Evolutionary conservation across 208 protist species (phyloP).

Genomic region (Leishmania aethiopica): DNA sequence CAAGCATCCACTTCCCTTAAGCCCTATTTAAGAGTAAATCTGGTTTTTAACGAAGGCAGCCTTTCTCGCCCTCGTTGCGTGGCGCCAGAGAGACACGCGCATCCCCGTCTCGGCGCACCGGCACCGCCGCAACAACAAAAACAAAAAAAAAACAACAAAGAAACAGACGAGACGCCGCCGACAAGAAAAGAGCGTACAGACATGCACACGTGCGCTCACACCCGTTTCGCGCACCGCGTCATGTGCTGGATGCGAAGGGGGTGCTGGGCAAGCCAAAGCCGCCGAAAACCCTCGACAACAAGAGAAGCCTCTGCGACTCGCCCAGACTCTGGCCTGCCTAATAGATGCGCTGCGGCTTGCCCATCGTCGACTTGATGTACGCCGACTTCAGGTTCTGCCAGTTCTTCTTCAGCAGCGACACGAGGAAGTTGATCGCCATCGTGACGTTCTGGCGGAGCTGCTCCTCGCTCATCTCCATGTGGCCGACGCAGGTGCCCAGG

Average conservation of each 20-base stretch:
- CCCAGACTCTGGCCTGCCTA: slow-evolving; percentile 24
- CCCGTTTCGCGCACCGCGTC: not conserved
- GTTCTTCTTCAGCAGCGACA: slow-evolving; percentile 99
- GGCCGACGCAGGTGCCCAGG: slow-evolving; percentile 97
- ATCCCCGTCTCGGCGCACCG: no score
- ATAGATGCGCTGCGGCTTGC: slow-evolving; percentile 98
- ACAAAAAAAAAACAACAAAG: not conserved
- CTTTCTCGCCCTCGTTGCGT: no score
- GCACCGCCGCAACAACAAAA: not conserved
- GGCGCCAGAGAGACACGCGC: no score
- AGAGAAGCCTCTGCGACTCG: not conserved
- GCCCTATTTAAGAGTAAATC: not conserved
- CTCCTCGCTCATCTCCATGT: slow-evolving; percentile 96
- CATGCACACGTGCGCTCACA: not conserved
- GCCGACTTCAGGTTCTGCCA: slow-evolving; percentile 99
- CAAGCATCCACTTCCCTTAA: not conserved
- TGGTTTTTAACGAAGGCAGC: no score
- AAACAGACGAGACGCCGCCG: no score
- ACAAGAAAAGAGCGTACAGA: not conserved
- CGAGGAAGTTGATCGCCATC: slow-evolving; percentile 99
- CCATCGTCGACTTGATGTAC: slow-evolving; percentile 99
- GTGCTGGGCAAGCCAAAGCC: not conserved
- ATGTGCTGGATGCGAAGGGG: not conserved
- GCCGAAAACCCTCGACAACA: not conserved
- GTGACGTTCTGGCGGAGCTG: slow-evolving; percentile 97